phyloP scores from a whole-genome alignment of 371 early-diverging fungal genomes.

The Thermomucor indicae-seudaticae region DNA sequence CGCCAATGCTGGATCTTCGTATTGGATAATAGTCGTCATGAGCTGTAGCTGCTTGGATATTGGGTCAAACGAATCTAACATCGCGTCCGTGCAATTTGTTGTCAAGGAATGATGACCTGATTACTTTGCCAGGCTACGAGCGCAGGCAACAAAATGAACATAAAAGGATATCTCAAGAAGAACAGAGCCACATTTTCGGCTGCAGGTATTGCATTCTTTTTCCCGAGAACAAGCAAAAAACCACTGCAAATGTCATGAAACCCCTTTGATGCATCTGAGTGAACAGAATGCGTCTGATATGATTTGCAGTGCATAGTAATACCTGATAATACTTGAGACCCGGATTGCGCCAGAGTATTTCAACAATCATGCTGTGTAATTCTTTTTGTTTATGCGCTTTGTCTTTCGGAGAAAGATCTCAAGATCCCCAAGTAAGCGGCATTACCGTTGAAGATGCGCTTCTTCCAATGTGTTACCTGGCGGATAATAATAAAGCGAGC shows the following conservation, averaged over 20 bases:
- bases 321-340: constrained; percentile 48
- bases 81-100: constrained; percentile 35
- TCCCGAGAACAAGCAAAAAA: constrained; percentile 47
- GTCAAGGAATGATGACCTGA: constrained; percentile 24
- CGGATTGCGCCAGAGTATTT: constrained; percentile 50
- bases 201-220: constrained; percentile 48
- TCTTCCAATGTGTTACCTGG: constrained; percentile 21
- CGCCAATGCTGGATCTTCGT: constrained; percentile 36
- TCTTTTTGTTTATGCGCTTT: constrained; percentile 48
- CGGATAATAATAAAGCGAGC: constrained; percentile 50
- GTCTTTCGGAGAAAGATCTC: constrained; percentile 39
- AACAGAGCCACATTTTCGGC: constrained; percentile 49
- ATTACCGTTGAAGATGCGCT: neutral
- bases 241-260: constrained; percentile 53
- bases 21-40: constrained; percentile 45
- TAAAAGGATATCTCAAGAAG: constrained; percentile 40
- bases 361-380: constrained; percentile 41
- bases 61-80: constrained; percentile 50
- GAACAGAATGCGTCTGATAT: too few species aligned
- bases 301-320: constrained; percentile 1
- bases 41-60: constrained; percentile 39
- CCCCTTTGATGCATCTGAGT: constrained; percentile 27
- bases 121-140: neutral
- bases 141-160: neutral
- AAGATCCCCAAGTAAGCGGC: neutral